phyloP scores from a whole-genome alignment of 2,329 filamentous ascomycete genomes.

The Cordyceps fumosorosea region DNA sequence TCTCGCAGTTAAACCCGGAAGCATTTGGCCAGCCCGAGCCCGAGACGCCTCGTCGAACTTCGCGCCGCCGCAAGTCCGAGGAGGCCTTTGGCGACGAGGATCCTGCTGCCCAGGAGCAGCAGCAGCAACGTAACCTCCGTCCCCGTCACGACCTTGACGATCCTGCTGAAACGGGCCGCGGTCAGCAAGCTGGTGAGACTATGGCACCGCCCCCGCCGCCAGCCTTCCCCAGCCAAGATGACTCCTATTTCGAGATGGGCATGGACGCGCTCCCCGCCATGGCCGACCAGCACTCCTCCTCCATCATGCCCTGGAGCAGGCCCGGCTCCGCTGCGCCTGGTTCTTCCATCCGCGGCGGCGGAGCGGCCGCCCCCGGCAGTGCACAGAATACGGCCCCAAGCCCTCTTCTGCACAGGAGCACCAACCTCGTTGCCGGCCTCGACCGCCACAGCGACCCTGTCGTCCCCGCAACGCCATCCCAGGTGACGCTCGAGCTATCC shows the following conservation, averaged over 20 bases:
- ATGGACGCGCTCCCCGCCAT: constrained; percentile 61
- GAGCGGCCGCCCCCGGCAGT: constrained; percentile 20
- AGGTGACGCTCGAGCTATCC: constrained; percentile 27
- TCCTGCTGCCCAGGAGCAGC: neutral
- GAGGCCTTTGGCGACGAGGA: constrained; percentile 38
- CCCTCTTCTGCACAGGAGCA: constrained; percentile 30
- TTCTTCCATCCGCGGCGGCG: constrained; percentile 34
- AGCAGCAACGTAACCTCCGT: constrained; percentile 1
- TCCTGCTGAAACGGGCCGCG: constrained; percentile 24
- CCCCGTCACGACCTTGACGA: constrained; percentile 14
- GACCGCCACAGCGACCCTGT: constrained; percentile 40
- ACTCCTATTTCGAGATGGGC: constrained; percentile 56
- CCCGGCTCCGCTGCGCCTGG: constrained; percentile 37
- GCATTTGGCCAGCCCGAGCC: constrained; percentile 26
- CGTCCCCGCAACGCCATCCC: constrained; percentile 26
- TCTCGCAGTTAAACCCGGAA: constrained; percentile 2
- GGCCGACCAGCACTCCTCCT: constrained; percentile 56
- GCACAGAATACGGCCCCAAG: constrained; percentile 32
- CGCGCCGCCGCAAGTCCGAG: constrained; percentile 35
- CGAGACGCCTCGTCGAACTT: neutral
- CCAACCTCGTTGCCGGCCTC: constrained; percentile 31
- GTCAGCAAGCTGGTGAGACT: constrained; percentile 19
- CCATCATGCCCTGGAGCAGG: constrained; percentile 47
- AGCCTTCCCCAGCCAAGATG: constrained; percentile 25
- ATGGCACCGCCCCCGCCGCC: constrained; percentile 20